Evolutionary conservation across 2,329 filamentous ascomycete genomes (phyloP).

Genomic region (Daldinia sp.): DNA sequence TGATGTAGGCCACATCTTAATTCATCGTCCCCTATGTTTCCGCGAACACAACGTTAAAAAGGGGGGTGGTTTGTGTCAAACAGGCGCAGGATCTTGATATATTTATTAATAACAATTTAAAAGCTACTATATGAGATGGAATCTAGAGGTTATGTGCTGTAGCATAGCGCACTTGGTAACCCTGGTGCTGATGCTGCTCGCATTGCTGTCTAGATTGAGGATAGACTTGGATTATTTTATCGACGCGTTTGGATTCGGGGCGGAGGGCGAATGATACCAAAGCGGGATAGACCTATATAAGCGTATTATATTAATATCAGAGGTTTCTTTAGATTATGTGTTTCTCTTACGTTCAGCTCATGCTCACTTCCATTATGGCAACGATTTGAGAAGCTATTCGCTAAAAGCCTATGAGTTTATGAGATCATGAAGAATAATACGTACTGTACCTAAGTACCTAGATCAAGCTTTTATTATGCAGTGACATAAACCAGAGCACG

Average conservation of each 20-base stretch:
- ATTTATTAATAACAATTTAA: background rate
- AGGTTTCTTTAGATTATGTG: conserved; percentile 1
- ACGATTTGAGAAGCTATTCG: background rate
- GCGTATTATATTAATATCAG: conserved; percentile 26
- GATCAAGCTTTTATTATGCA: background rate
- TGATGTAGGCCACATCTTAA: conserved; percentile 15
- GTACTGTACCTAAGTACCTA: background rate
- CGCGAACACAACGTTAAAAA: background rate
- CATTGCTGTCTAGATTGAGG: background rate
- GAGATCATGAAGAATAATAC: background rate
- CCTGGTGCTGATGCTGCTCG: conserved; percentile 1
- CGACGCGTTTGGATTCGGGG: conserved; percentile 12
- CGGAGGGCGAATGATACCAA: conserved; percentile 23
- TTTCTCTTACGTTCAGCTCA: background rate
- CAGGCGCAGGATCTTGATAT: background rate
- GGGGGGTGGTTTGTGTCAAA: background rate
- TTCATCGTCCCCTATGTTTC: background rate
- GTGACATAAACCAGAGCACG: background rate
- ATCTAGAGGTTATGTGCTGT: background rate
- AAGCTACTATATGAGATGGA: background rate
- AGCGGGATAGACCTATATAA: conserved; percentile 13
- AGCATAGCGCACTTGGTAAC: conserved; percentile 12
- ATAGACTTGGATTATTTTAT: conserved; percentile 7
- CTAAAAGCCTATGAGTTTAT: background rate
- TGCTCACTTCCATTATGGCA: background rate